Evolutionary conservation across 2,329 filamentous ascomycete species (phyloP), one percentile per base, ranked within the genome.

Genomic region (Myriosclerotinia curreyana): DNA sequence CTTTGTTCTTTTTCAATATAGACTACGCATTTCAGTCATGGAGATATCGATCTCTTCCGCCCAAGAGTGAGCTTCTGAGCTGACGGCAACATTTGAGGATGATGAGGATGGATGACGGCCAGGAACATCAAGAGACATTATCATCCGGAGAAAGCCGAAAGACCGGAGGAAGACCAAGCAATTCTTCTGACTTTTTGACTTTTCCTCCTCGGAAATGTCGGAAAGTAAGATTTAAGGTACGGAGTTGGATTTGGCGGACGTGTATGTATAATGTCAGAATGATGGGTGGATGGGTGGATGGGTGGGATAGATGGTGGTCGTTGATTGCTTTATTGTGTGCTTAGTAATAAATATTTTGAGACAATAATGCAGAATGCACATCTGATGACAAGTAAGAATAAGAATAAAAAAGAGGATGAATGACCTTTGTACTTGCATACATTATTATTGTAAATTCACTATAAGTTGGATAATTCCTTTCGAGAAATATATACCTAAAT

Each of bases 151-250:
- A n/a, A 44, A 44, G 53, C 17, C 14, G 38, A 44, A 31, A 14
- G n/a, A 5, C 53, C 53, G 53, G 53, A 55, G 53, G 14, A 28
- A 42, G 25, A 31, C 14, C 22, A 44, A 8, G 8, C 22, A 42
- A 20, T 28, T 31, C 9, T n/a, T 31, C 22, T n/a, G n/a, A n/a
- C n/a, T n/a, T 31, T 31, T 31, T 5, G 28, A 42, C n/a, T 55
- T 31, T 28, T 31, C 22, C 22, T 55, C 53, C 22, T 55, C 53
- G 53, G 53, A 56, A 38, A 56, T 56, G 17, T 34, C 20, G 8
- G 20, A 55, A n/a, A 22, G 38, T 56, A 56, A 44, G 22, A 56
- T 56, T 12, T n/a, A 20, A 44, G 53, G 31, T n/a, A 56, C n/a
- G 36, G 17, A 44, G 53, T 44, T 40, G 52, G 28, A 31, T 31